Evolutionary conservation across 768 basidiomycete genomes (phyloP), one percentile per base, ranked within the genome.

Genomic region (Coprinopsis sp.): DNA sequence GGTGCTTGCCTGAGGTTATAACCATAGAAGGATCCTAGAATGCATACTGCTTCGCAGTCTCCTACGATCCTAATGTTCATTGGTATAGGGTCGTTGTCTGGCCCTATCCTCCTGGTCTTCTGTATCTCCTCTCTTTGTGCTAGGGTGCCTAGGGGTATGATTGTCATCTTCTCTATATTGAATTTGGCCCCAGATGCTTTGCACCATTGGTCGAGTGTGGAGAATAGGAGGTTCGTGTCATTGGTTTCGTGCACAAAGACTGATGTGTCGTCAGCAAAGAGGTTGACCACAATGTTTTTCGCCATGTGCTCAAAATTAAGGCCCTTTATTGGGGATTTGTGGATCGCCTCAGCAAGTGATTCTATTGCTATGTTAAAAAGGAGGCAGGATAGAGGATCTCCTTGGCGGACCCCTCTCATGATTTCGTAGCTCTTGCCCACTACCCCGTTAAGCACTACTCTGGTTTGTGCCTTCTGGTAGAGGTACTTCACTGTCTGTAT

Each of bases 211-310:
- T 60, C 25, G 0, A 74, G 66, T 1, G 73, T 57, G 0, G 22
- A 1, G 2, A 52, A 25, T 0, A 76, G 59, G 1, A 45, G 47
- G 0, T 40, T 34, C 6, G 62, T 62, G 6, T 54, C 38, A 37
- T 74, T 69, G 0, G 47, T 6, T 34, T 59, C 53, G 2, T 53
- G 53, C 0, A 75, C 61, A 50, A 57, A 69, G 0, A 62, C 61
- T 1, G 62, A 64, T 7, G 70, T 72, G 49, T 74, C 70, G 49
- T 74, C 68, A 0, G 71, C 68, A 47, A 72, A 74, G 0, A 74
- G 62, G 0, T 55, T 61, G 3, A 55, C 54, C 0, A 67, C 61
- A 0, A 71, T 38, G 13, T 51, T 25, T 23, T 65, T 56, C 2
- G 3, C 21, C 1, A 25, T 13, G 3, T 51, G 59, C 1, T 47